Conservation (phyloP, 768 basidiomycete genomes). For the Neoboletus brunneissimus region DNA sequence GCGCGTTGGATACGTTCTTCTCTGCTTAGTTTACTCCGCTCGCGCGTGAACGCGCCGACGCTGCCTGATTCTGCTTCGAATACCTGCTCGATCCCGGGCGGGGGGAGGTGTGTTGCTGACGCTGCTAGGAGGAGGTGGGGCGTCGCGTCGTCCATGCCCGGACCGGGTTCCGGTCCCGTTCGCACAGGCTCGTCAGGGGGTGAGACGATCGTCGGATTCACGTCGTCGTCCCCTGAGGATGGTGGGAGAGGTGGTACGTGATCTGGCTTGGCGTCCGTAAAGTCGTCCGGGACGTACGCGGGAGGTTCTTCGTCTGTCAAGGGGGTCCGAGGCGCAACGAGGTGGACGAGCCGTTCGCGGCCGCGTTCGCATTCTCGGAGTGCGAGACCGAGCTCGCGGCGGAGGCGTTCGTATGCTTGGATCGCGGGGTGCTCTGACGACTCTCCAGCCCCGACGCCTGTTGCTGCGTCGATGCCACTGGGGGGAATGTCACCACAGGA, state of each 20-base stretch:
- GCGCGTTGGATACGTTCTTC: conserved; percentile 70
- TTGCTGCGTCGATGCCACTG: not conserved
- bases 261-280: not conserved
- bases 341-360: conserved; percentile 56
- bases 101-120: conserved; percentile 54
- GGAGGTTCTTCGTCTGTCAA: conserved; percentile 37
- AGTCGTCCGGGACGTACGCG: not conserved
- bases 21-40: conserved; percentile 63
- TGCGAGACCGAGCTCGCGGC: conserved; percentile 74
- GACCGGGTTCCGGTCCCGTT: not conserved
- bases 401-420: conserved; percentile 70
- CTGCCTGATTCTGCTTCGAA: conserved; percentile 61
- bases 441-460: not conserved
- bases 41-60: conserved; percentile 42
- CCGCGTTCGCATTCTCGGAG: conserved; percentile 83
- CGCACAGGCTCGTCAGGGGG: conserved; percentile 26
- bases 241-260: not conserved
- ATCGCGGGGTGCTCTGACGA: conserved; percentile 48
- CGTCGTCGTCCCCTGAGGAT: not conserved
- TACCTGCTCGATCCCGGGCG: conserved; percentile 76
- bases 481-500: conserved; percentile 8
- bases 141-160: conserved; percentile 50
- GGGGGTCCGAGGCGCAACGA: conserved; percentile 46
- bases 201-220: conserved; percentile 6
- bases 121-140: conserved; percentile 52